These are phyloP conservation scores for Porcisia hertigi DNA, from an alignment of 208 protist species.

Conservation along the genomic window DNA sequence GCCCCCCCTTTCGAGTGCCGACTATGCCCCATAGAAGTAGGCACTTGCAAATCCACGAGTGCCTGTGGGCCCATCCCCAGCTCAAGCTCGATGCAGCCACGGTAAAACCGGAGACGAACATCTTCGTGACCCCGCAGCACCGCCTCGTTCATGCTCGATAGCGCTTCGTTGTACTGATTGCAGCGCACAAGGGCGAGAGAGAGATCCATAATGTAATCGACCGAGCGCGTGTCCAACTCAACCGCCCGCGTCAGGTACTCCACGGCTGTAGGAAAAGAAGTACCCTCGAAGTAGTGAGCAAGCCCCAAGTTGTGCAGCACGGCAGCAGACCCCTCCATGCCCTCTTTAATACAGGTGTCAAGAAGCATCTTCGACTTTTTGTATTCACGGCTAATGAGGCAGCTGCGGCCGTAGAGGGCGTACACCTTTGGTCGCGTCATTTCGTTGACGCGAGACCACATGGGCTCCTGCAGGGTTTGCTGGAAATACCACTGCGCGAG, in stretches of 20 bases:
- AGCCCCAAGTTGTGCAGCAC: conserved; percentile 83
- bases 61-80: conserved; percentile 49
- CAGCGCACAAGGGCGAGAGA: conserved; percentile 69
- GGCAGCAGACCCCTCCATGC: conserved; percentile 44
- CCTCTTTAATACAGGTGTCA: conserved; percentile 56
- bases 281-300: conserved; percentile 62
- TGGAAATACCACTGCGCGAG: conserved; percentile 55
- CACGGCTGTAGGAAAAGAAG: conserved; percentile 43
- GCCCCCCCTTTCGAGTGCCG: neutral
- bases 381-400: conserved; percentile 41
- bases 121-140: conserved; percentile 48
- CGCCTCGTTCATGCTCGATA: conserved; percentile 74
- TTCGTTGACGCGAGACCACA: conserved; percentile 42
- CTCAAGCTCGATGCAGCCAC: conserved; percentile 65
- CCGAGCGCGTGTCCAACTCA: conserved; percentile 52
- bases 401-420: conserved; percentile 47
- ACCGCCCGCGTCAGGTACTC: conserved; percentile 68
- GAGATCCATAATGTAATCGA: conserved; percentile 73
- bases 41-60: conserved; percentile 18
- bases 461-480: conserved; percentile 49
- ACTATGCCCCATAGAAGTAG: neutral
- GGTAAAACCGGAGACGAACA: conserved; percentile 68
- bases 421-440: conserved; percentile 40
- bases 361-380: conserved; percentile 45
- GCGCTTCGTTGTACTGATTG: conserved; percentile 47